These are phyloP conservation scores for Inga oerstediana DNA, from an alignment of 306 rosid genomes.

Conservation along the genomic window DNA sequence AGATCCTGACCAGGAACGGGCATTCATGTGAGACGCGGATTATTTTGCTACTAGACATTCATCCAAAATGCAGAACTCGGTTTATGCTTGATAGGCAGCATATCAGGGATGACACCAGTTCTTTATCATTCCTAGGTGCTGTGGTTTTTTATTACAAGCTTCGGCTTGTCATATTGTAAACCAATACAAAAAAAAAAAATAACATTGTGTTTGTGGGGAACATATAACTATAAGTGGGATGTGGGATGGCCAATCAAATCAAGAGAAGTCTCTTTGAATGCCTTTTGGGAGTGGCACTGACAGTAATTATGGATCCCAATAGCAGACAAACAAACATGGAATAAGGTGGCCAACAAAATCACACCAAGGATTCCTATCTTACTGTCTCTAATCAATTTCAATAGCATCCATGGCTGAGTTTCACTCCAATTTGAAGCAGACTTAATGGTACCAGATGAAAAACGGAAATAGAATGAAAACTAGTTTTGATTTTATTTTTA, in stretches of 20 bases:
- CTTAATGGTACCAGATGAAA: neutral
- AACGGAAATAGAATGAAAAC: neutral
- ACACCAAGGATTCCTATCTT: constrained; percentile 49
- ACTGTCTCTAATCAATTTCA: constrained; percentile 32
- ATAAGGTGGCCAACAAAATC: constrained; percentile 35
- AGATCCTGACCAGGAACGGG: no score
- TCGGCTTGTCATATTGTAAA: no score
- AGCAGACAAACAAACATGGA: constrained; percentile 27
- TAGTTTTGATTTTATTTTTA: neutral
- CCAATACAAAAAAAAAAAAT: no score
- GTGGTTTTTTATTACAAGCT: no score
- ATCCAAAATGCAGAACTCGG: no score
- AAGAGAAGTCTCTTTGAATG: neutral
- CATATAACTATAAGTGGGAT: neutral
- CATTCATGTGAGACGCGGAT: no score
- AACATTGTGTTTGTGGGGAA: neutral
- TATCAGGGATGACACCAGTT: no score
- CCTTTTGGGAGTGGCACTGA: neutral
- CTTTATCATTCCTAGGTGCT: no score
- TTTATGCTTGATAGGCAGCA: no score
- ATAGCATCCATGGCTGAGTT: constrained; percentile 29
- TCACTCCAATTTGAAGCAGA: constrained; percentile 12
- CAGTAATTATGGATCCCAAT: constrained; percentile 27
- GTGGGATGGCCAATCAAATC: neutral
- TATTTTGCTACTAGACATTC: no score